These are phyloP conservation scores for Exophiala sideris DNA, from an alignment of 2,329 filamentous ascomycete species.

Conservation along the genomic window DNA sequence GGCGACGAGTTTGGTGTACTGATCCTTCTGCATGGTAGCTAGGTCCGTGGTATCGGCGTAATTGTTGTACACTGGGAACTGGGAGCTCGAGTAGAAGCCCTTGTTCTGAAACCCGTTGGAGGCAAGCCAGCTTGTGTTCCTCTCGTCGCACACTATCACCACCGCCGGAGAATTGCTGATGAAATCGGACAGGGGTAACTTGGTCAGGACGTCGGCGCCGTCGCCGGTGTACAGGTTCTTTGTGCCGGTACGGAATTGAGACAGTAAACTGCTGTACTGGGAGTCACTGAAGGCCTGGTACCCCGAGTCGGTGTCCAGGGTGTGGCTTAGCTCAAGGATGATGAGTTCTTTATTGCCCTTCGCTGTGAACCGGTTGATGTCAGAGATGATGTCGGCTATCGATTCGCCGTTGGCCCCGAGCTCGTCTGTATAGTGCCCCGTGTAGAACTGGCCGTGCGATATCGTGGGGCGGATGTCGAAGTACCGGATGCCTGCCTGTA, in stretches of 20 bases:
- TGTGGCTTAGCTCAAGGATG: slow-evolving; percentile 48
- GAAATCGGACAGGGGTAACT: slow-evolving; percentile 35
- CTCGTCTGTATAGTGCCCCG: slow-evolving; percentile 35
- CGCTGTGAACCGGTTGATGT: slow-evolving; percentile 45
- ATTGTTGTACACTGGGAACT: slow-evolving; percentile 36
- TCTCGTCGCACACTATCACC: slow-evolving; percentile 36
- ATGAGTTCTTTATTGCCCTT: slow-evolving; percentile 44
- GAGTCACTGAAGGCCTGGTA: slow-evolving; percentile 38
- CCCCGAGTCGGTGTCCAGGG: slow-evolving; percentile 40
- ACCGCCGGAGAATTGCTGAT: slow-evolving; percentile 35
- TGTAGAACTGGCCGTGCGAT: slow-evolving; percentile 40
- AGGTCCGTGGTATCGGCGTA: slow-evolving; percentile 35
- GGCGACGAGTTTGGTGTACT: slow-evolving; percentile 34
- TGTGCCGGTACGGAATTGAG: slow-evolving; percentile 40
- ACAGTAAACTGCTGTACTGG: slow-evolving; percentile 44
- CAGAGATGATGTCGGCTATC: slow-evolving; percentile 40
- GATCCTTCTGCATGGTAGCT: slow-evolving; percentile 35
- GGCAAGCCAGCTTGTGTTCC: slow-evolving; percentile 28
- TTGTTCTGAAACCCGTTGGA: slow-evolving; percentile 28
- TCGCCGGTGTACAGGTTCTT: slow-evolving; percentile 39
- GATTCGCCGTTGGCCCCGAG: slow-evolving; percentile 40
- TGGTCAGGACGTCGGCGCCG: slow-evolving; percentile 31
- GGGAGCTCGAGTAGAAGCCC: slow-evolving; percentile 35
- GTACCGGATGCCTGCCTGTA: slow-evolving; percentile 45
- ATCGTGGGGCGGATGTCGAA: slow-evolving; percentile 49